Percentiles rank a stretch among this genome's conserved stretches.
phyloP scores from a whole-genome alignment of 768 basidiomycete genomes.

The Panaeolus papilionaceus region DNA sequence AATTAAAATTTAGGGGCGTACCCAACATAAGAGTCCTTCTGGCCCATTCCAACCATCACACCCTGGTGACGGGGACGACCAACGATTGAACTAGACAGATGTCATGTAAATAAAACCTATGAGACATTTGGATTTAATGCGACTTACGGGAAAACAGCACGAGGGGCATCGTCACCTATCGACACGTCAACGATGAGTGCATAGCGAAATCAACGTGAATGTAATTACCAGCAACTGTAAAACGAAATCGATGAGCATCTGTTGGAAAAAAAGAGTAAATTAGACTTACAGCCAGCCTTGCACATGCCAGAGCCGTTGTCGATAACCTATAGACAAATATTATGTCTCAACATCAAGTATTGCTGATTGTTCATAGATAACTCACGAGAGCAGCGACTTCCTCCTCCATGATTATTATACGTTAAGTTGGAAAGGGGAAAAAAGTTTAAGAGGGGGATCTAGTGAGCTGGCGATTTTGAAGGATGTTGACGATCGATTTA shows the following conservation, averaged over 20 bases:
- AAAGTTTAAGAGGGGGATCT: constrained; percentile 22
- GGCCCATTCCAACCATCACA: constrained; percentile 97
- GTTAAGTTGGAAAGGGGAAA: constrained; percentile 36
- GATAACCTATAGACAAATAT: constrained; percentile 61
- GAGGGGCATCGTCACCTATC: constrained; percentile 85
- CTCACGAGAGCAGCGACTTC: constrained; percentile 56
- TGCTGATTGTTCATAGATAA: constrained; percentile 44
- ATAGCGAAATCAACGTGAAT: constrained; percentile 18
- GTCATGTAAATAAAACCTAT: constrained; percentile 9
- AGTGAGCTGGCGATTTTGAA: constrained; percentile 8
- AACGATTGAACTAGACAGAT: constrained; percentile 75
- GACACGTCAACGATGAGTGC: constrained; percentile 31
- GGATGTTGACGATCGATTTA: constrained; percentile 9
- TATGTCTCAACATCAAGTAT: constrained; percentile 16
- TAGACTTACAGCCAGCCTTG: constrained; percentile 94
- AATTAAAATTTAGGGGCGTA: constrained; percentile 40
- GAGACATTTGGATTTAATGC: neutral
- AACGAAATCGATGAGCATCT: constrained; percentile 29
- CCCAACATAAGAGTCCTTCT: constrained; percentile 98
- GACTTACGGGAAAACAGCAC: constrained; percentile 95
- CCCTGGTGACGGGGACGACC: constrained; percentile 94
- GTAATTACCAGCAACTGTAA: constrained; percentile 66
- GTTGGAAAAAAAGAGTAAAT: constrained; percentile 20
- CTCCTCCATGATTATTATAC: constrained; percentile 52
- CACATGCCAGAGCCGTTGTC: constrained; percentile 99